Evolutionary conservation across 2,329 filamentous ascomycete genomes (phyloP), one percentile per base, ranked within the genome.

Genomic region (Anisogramma anomala): DNA sequence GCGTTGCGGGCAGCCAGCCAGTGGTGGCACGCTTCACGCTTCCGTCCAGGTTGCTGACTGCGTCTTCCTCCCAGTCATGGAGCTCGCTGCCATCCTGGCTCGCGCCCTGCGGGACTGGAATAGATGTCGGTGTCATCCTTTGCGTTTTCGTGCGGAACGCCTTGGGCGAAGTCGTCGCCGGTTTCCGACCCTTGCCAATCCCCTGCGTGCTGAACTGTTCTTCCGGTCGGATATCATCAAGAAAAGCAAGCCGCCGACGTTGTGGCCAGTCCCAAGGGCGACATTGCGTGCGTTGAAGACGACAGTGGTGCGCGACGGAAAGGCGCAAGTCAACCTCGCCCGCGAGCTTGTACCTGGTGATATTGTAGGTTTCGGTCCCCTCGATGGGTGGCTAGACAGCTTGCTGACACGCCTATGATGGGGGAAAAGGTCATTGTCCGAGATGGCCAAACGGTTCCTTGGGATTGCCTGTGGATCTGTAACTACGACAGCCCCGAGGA

Each of bases 161-260:
- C 50, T 60, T 76, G 46, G n/a, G n/a, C n/a, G n/a, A n/a, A n/a
- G n/a, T n/a, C n/a, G n/a, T n/a, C n/a, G n/a, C n/a, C n/a, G n/a
- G n/a, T n/a, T n/a, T n/a, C n/a, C n/a, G n/a, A n/a, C n/a, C n/a
- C n/a, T n/a, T n/a, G n/a, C n/a, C n/a, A n/a, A n/a, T n/a, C n/a
- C n/a, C n/a, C n/a, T n/a, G n/a, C n/a, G n/a, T n/a, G n/a, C n/a
- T n/a, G n/a, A n/a, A n/a, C n/a, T n/a, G n/a, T n/a, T n/a, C n/a
- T n/a, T n/a, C n/a, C n/a, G n/a, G 79, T 83, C 61, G 79, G 79
- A 71, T 84, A 78, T 78, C 83, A 83, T 62, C 79, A 84, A 60
- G 79, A 84, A 62, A 83, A 83, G 67, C 78, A 82, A 62, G 79
- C 79, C 54, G 79, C 79, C 56, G 79, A 84, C 62, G 77, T 82